phyloP scores from a whole-genome alignment of 2,329 filamentous ascomycete genomes.

The Chlorencoelia australis region DNA sequence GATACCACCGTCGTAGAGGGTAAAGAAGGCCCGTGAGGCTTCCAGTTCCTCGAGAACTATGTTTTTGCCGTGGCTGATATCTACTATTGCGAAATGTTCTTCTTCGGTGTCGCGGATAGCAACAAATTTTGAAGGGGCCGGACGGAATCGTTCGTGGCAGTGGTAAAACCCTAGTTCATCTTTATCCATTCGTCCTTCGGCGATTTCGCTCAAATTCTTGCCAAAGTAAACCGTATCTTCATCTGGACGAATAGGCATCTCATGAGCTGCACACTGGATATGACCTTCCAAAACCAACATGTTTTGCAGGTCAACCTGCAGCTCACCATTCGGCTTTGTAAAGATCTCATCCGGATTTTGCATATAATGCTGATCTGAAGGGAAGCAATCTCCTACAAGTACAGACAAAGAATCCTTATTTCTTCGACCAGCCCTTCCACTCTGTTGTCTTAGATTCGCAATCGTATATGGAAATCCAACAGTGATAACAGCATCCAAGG shows the following conservation, averaged over 20 bases:
- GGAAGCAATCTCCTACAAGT: constrained; percentile 78
- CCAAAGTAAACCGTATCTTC: constrained; percentile 76
- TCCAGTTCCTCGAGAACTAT: constrained; percentile 91
- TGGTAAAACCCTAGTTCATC: constrained; percentile 81
- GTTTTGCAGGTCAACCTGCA: constrained; percentile 88
- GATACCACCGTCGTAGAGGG: constrained; percentile 92
- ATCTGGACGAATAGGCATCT: constrained; percentile 79
- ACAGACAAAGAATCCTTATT: constrained; percentile 92
- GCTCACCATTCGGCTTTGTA: constrained; percentile 76
- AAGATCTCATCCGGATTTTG: constrained; percentile 90
- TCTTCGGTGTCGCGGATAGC: constrained; percentile 84
- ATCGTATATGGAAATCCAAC: constrained; percentile 95
- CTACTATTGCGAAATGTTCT: constrained; percentile 87
- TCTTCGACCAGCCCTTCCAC: constrained; percentile 78
- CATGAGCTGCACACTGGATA: constrained; percentile 87
- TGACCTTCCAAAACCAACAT: constrained; percentile 88
- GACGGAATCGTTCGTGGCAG: constrained; percentile 79
- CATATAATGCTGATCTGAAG: constrained; percentile 96
- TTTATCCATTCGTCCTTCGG: constrained; percentile 59
- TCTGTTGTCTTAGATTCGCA: constrained; percentile 88
- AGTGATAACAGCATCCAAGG: constrained; percentile 84
- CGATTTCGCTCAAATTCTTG: constrained; percentile 58
- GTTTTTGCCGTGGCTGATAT: constrained; percentile 75
- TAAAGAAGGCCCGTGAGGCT: constrained; percentile 88
- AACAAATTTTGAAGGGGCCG: constrained; percentile 71